Evolutionary conservation across 805 yeast species (phyloP).

Genomic region (Ogataea angusta): DNA sequence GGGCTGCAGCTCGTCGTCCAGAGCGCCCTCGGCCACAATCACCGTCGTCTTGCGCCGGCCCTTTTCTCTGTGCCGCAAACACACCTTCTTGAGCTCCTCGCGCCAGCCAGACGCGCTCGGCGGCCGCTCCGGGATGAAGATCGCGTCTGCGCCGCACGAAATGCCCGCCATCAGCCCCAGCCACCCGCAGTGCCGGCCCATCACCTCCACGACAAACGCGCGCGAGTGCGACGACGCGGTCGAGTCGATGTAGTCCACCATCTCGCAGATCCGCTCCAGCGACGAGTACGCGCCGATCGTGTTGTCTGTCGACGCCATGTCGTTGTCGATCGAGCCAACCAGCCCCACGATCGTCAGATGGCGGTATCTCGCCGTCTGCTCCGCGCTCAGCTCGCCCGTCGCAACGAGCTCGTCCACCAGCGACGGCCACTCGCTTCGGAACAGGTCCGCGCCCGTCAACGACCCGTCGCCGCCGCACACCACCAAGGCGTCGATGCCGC

Average conservation of each 20-base stretch:
- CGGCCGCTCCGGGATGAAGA: conserved; percentile 93
- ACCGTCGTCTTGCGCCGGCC: conserved; percentile 95
- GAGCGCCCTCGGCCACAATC: conserved; percentile 97
- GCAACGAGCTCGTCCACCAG: conserved; percentile 68
- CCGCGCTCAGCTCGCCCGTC: conserved; percentile 53
- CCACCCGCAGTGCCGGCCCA: conserved; percentile 99
- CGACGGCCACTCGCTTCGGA: conserved; percentile 93
- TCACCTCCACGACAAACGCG: conserved; percentile 96
- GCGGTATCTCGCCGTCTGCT: conserved; percentile 58
- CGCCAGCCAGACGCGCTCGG: conserved; percentile 74
- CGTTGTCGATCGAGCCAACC: conserved; percentile 97
- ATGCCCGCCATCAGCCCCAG: conserved; percentile 96
- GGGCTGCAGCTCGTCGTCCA: conserved; percentile 75
- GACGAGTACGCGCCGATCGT: conserved; percentile 97
- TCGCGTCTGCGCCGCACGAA: conserved; percentile 93
- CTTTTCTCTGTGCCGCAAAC: conserved; percentile 71
- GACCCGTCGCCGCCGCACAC: conserved; percentile 99
- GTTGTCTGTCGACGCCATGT: conserved; percentile 95
- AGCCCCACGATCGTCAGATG: conserved; percentile 85
- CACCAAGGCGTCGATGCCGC: conserved; percentile 91
- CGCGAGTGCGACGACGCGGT: conserved; percentile 96
- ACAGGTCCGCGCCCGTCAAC: conserved; percentile 93
- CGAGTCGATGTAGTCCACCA: conserved; percentile 95
- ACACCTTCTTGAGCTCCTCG: conserved; percentile 71
- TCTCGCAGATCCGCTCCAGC: conserved; percentile 85